These are phyloP conservation scores for Ceriops tagal DNA, from an alignment of 345 rosid genomes.

Conservation along the genomic window DNA sequence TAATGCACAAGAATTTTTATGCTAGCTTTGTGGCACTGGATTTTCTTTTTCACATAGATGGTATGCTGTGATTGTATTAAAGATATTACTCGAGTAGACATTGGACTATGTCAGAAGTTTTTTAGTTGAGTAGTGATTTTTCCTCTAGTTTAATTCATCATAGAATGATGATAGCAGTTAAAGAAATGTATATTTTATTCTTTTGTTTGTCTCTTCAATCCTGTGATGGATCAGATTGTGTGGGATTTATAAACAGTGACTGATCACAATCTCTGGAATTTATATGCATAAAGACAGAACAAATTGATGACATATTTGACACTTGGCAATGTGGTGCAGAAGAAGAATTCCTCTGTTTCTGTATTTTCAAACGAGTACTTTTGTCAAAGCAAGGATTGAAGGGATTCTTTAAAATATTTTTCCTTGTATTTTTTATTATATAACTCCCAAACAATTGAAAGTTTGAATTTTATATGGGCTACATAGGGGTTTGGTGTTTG, in stretches of 20 bases:
- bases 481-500: neutral
- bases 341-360: neutral
- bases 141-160: neutral
- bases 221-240: no score
- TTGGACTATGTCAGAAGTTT: neutral
- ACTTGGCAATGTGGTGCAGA: conserved; percentile 5
- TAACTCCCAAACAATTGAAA: neutral
- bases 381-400: conserved; percentile 3
- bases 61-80: neutral
- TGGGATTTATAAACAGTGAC: no score
- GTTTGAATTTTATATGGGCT: neutral
- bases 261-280: neutral
- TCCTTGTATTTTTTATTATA: neutral
- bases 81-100: neutral
- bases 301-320: conserved; percentile 1
- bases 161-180: no score
- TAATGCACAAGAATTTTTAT: neutral
- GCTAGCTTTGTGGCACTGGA: neutral
- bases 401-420: neutral
- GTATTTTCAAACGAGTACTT: neutral
- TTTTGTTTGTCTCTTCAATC: no score
- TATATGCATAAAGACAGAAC: conserved; percentile 12
- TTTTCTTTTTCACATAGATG: neutral
- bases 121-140: neutral
- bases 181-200: no score